These are phyloP conservation scores for Phytophthora hibernalis DNA, from an alignment of 352 stramenopile genomes.

Conservation along the genomic window DNA sequence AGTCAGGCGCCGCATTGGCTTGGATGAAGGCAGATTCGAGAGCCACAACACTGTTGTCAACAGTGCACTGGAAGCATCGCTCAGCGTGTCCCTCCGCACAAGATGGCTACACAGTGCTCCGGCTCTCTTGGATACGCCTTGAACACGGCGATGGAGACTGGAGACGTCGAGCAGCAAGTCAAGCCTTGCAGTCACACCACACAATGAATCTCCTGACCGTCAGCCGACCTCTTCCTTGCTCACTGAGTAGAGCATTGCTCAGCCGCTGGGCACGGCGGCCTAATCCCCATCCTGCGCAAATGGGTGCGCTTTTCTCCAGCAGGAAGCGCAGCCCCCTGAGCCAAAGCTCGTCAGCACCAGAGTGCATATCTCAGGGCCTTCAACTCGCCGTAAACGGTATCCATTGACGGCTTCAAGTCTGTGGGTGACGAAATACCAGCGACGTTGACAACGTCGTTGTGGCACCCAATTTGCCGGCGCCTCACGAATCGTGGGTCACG, in stretches of 20 bases:
- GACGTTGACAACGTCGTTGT: neutral
- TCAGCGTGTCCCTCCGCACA: neutral
- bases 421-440: neutral
- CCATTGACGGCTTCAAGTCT: neutral
- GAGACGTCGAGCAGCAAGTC: too few relatives aligned
- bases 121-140: too few relatives aligned
- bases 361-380: constrained; percentile 11
- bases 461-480: neutral
- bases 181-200: too few relatives aligned
- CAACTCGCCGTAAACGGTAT: constrained; percentile 8
- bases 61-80: too few relatives aligned
- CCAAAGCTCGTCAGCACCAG: constrained; percentile 2
- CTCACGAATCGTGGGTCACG: constrained; percentile 5
- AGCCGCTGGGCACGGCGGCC: neutral
- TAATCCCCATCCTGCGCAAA: constrained; percentile 19
- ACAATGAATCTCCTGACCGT: too few relatives aligned
- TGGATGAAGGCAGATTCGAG: too few relatives aligned
- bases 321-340: neutral
- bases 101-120: constrained; percentile 1
- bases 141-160: too few relatives aligned
- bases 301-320: constrained; percentile 13
- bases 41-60: too few relatives aligned
- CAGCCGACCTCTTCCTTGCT: neutral
- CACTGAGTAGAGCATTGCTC: too few relatives aligned
- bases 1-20: too few relatives aligned